Evolutionary conservation across 352 stramenopile species (phyloP).

Genomic region (Phytophthora pinifolia): DNA sequence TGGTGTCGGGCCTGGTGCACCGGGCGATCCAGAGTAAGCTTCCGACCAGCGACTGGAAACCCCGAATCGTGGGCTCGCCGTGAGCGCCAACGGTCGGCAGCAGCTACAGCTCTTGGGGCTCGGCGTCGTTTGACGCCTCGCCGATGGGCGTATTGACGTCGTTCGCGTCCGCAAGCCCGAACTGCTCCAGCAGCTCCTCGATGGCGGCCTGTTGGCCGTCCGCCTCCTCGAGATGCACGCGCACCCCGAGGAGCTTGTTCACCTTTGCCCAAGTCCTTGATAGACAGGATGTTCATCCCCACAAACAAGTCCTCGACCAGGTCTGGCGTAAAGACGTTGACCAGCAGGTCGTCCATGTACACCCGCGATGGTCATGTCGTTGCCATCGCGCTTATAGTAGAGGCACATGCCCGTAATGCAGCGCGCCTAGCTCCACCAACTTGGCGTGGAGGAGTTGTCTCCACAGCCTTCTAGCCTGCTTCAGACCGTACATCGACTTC

Average conservation of each 20-base stretch:
- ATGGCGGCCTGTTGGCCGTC: conserved; percentile 19
- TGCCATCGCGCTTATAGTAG: no score
- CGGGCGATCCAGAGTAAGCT: conserved; percentile 30
- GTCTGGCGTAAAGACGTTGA: conserved; percentile 5
- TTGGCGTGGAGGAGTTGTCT: no score
- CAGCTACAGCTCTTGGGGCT: not conserved
- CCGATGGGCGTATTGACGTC: conserved; percentile 7
- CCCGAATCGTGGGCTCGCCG: conserved; percentile 11
- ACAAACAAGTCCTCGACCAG: conserved; percentile 9
- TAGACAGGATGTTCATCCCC: conserved; percentile 11
- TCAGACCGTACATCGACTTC: no score
- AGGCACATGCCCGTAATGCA: no score
- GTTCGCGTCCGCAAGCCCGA: conserved; percentile 22
- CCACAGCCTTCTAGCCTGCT: no score
- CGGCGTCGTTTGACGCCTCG: not conserved
- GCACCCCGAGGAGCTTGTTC: conserved; percentile 34
- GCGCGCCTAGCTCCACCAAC: no score
- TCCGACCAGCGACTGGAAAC: conserved; percentile 34
- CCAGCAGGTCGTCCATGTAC: conserved; percentile 40
- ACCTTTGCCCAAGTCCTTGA: conserved; percentile 34
- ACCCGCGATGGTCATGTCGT: conserved; percentile 7
- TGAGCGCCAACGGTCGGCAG: not conserved
- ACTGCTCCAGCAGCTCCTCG: conserved; percentile 21
- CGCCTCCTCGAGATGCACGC: conserved; percentile 10
- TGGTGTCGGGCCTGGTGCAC: conserved; percentile 29